phyloP scores from a whole-genome alignment of 202 grass and related monocot species.

The Setaria viridis region DNA sequence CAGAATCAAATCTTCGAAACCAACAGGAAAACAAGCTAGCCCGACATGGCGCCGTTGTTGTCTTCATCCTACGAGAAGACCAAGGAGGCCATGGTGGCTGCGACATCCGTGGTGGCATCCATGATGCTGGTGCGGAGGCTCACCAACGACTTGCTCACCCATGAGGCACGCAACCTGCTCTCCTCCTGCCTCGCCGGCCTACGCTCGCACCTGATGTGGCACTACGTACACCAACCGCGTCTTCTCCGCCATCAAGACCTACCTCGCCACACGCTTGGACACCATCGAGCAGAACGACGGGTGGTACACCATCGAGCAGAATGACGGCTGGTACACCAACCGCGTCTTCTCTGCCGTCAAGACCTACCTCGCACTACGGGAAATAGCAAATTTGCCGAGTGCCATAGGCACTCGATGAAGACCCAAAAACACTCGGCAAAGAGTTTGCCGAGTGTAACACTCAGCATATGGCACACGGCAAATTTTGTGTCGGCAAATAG shows the following conservation, averaged over 20 bases:
- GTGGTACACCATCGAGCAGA: neutral
- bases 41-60: neutral
- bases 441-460: too few species aligned
- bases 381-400: too few species aligned
- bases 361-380: neutral
- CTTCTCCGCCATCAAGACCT: too few species aligned
- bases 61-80: neutral
- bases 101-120: neutral
- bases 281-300: too few species aligned
- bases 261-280: too few species aligned
- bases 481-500: too few species aligned
- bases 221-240: neutral
- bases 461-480: too few species aligned
- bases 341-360: neutral
- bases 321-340: neutral
- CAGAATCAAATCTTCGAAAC: too few species aligned
- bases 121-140: too few species aligned
- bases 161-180: neutral
- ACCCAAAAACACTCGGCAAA: too few species aligned
- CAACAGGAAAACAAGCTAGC: too few species aligned
- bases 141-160: neutral
- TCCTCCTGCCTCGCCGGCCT: neutral
- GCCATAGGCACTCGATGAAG: too few species aligned
- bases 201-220: neutral
- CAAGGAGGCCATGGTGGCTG: neutral